Base-by-base conservation (phyloP, 768 basidiomycete species). In the Podaxis rugospora region DNA sequence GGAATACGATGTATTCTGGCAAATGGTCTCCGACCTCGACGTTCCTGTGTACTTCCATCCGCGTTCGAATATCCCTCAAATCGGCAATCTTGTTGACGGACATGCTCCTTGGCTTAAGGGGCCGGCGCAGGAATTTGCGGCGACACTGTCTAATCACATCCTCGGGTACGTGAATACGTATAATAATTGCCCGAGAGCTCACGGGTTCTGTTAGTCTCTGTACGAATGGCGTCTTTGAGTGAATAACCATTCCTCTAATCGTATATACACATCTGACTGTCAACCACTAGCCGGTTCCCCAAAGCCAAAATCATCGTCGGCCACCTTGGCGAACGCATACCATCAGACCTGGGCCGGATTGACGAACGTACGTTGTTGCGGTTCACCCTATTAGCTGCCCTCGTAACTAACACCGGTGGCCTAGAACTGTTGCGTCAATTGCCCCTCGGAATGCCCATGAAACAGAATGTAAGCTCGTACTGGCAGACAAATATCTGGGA, bases 191-290 rank as follows among this genome's bases (percentile, higher is more conserved):
- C 9, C n/a, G 13, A 4, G 25, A 58, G 28, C 28, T 55, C 37
- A 51, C 42, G 44, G 4, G 25, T 5, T 32, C 16, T 28, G 37
- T 23, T 23, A 74, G 70, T 1, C 64, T 76, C 6, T 75, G 74
- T 59, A 72, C 72, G 10, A 76, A 75, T 55, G 75, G 75, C 2
- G 73, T 79, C 3, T 77, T 78, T 55, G 76, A 78, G 75, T 77
- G 76, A 78, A 75, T 76, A 65, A 56, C 59, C 53, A n/a, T 23
- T 4, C 44, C 10, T 21, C 10, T 27, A 36, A 2, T 18, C 2
- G 39, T 47, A 5, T 40, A 11, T 13, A 55, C 14, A 5, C 2
- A 23, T 42, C 39, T 47, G 16, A 47, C 35, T 10, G 46, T 9
- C 11, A 27, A 47, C 16, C n/a, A 25, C 42, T 23, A 80, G 78